A percentile compares a stretch with the other conserved stretches of the same genome.
Conservation (phyloP, 805 yeast genomes). For the Nakazawaea wickerhamii region DNA sequence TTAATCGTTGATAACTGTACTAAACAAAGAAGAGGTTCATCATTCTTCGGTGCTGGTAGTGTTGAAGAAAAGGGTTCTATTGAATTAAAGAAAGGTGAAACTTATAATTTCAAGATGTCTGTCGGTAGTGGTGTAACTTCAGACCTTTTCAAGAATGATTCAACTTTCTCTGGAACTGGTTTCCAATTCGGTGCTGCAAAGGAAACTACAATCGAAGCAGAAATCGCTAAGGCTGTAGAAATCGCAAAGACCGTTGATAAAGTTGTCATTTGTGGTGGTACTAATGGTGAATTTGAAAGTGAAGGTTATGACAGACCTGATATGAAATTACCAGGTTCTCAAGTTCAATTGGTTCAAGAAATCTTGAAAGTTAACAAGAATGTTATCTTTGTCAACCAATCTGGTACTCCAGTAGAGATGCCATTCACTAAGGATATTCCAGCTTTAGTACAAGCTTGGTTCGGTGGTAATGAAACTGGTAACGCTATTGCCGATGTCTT, state of each 20-base stretch:
- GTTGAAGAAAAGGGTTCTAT: conserved; percentile 29
- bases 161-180: conserved; percentile 24
- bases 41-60: conserved; percentile 45
- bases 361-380: conserved; percentile 39
- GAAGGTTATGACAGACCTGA: conserved; percentile 47
- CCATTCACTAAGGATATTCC: conserved; percentile 38
- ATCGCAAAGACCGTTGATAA: conserved; percentile 44
- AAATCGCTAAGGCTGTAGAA: conserved; percentile 34
- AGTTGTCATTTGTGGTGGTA: conserved; percentile 41
- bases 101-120: conserved; percentile 32
- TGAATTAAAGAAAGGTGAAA: conserved; percentile 28
- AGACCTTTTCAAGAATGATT: conserved; percentile 23
- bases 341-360: conserved; percentile 35
- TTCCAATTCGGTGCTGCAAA: conserved; percentile 28
- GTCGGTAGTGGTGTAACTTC: conserved; percentile 38
- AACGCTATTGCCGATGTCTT: conserved; percentile 48
- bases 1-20: conserved; percentile 52
- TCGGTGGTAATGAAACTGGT: conserved; percentile 49
- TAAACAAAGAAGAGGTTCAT: conserved; percentile 41
- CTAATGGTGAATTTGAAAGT: conserved; percentile 46
- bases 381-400: conserved; percentile 44
- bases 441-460: conserved; percentile 44
- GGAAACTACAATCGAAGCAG: conserved; percentile 23
- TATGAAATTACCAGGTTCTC: conserved; percentile 41
- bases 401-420: conserved; percentile 50